Base-by-base conservation (phyloP, 345 rosid species). In the Eucalyptus virginea region DNA sequence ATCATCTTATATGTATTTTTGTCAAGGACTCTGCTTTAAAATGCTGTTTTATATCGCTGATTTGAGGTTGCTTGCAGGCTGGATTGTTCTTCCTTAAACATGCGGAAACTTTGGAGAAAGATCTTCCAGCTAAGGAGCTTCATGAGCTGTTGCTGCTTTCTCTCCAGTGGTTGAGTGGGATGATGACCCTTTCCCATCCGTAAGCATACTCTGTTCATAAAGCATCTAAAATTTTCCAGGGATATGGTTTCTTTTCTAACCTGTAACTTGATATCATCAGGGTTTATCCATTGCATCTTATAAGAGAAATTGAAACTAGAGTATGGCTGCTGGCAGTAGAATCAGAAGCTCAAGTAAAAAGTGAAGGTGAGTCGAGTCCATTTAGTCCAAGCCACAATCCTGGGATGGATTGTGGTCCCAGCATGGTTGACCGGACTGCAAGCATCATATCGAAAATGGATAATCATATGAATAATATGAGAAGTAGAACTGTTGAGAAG, bases 241-340 rank as follows among this genome's bases (percentile, higher is more conserved):
- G 87, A 42, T 81, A 47, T 56, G 60, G 87, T 77, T 32, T 65
- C 85, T 88, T 85, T 91, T 88, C 87, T 94, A 86, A 94, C 91
- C 67, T 87, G 9, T 88, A 24, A 86, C n/a, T 48, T 91, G 86
- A 87, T 91, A 85, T 93, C 90, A 44, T 91, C 95, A 97, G 99
- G 90, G 99, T 96, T 91, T 97, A 94, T 93, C 98, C 97, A n/a
- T 90, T 98, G 94, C 94, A 96, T 93, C 97, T 97, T 91, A 93
- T 98, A 77, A 95, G 99, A 91, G 99, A 98, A 93, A 97, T 97
- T 89, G 99, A 98, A 96, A 97, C 99, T 86, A 95, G 97, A 91
- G 99, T 96, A 90, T 97, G 99, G 99, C 96, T 98, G 42, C 93
- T 98, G 93, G 99, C 99, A 42, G 99, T 98, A 58, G 99, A 97